These are phyloP conservation scores for Pythium aphanidermatum DNA, from an alignment of 352 stramenopile species.

Conservation along the genomic window DNA sequence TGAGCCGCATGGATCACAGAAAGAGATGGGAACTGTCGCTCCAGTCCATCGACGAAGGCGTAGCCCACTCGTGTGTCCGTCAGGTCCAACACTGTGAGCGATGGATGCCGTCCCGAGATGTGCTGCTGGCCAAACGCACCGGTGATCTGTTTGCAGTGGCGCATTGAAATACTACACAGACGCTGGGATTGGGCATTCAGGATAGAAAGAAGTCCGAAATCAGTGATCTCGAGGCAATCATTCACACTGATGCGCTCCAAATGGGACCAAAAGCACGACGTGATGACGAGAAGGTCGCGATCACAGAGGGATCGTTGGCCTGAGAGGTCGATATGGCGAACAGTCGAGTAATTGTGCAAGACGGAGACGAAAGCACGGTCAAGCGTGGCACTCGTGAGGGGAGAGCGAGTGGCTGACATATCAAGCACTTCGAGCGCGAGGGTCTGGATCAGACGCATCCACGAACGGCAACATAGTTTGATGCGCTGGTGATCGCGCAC, in stretches of 20 bases:
- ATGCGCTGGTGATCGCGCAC: slow-evolving; percentile 69
- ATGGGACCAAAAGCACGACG: slow-evolving; percentile 72
- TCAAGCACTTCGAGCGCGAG: slow-evolving; percentile 63
- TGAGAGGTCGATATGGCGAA: slow-evolving; percentile 59
- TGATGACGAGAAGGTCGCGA: slow-evolving; percentile 70
- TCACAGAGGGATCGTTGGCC: slow-evolving; percentile 63
- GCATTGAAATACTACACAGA: slow-evolving; percentile 56
- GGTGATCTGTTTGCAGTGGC: slow-evolving; percentile 72
- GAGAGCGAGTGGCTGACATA: slow-evolving; percentile 40
- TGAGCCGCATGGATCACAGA: slow-evolving; percentile 49
- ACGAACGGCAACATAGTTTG: slow-evolving; percentile 46
- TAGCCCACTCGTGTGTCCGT: slow-evolving; percentile 55
- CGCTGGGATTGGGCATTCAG: slow-evolving; percentile 78
- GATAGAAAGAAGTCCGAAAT: slow-evolving; percentile 72
- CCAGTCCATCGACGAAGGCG: slow-evolving; percentile 39
- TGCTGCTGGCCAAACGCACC: slow-evolving; percentile 36
- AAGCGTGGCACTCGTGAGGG: slow-evolving; percentile 39
- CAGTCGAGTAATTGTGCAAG: slow-evolving; percentile 58
- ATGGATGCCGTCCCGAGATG: slow-evolving; percentile 56
- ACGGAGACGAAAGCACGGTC: slow-evolving; percentile 53
- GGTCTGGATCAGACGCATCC: slow-evolving; percentile 61
- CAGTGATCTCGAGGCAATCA: slow-evolving; percentile 72
- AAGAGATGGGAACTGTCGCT: slow-evolving; percentile 60
- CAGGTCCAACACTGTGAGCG: slow-evolving; percentile 46
- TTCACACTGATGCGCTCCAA: slow-evolving; percentile 59